Base-by-base conservation (phyloP, 768 basidiomycete species). In the Lentinula sp. region DNA sequence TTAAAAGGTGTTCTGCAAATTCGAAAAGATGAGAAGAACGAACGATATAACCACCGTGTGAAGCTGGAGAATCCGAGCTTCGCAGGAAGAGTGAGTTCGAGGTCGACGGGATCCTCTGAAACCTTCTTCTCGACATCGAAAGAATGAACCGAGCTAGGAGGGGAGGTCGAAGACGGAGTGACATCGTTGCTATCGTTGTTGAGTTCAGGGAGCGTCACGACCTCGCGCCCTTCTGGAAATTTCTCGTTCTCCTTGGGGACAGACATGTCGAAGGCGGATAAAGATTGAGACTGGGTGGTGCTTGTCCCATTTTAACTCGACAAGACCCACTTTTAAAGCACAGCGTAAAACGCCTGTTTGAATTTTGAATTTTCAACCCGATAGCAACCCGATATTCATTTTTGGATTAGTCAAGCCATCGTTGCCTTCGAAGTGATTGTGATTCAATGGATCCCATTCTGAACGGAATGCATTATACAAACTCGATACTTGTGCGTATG, bases 41-140 rank as follows among this genome's bases (percentile, higher is more conserved):
- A 37, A 68, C 67, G 60, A 42, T 63, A 42, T 16, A 68, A 23
- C 67, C 67, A 68, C 20, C 67, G 57, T 9, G 62, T 60, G 20
- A 63, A 63, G 42, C 62, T 63, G 28, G 62, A 59, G 35, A 33
- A 6, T 15, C 67, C 67, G 12, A 54, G 50, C 51, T 68, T 68
- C 2, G 63, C 18, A 3, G 67, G 67, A 45, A 68, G 65, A 33
- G 32, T 10, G 20, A 37, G 53, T 20, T 56, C 37, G 10, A 53
- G 32, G 33, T 53, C 42, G 36, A 46, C 39, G 8, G 12, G 39
- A 15, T 23, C 23, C 7, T 57, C 56, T 43, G 0, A 6, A 9
- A 4, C 56, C 42, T 45, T 57, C 28, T 57, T 57, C 56, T 57
- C 56, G 20, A 57, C n/a, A n/a, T 57, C 56, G 39, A 33, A 9